Conservation (phyloP, 2,329 filamentous ascomycete species). For the Ophiostoma quercus region DNA sequence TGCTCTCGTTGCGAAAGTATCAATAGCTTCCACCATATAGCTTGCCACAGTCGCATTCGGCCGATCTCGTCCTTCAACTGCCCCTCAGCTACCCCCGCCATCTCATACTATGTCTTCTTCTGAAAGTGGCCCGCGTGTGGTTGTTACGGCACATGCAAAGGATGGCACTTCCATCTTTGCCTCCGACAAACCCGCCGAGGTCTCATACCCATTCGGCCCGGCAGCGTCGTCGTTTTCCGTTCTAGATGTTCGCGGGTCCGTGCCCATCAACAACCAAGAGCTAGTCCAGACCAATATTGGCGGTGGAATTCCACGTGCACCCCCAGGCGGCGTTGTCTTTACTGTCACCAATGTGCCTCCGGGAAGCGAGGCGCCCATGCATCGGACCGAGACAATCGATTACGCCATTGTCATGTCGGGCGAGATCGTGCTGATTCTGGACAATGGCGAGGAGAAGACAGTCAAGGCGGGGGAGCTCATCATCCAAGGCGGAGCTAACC, state of each 20-base stretch:
- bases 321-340: constrained; percentile 29
- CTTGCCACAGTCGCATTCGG: neutral
- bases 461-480: constrained; percentile 38
- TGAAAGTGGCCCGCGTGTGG: constrained; percentile 13
- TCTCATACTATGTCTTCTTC: neutral
- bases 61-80: neutral
- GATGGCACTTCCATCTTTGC: constrained; percentile 18
- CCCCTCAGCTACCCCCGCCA: neutral
- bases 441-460: constrained; percentile 39
- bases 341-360: constrained; percentile 34
- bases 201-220: constrained; percentile 17
- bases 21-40: neutral
- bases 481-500: constrained; percentile 41
- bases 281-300: constrained; percentile 16
- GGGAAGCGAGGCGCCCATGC: constrained; percentile 35
- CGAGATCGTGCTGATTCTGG: constrained; percentile 38
- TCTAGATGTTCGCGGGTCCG: constrained; percentile 31
- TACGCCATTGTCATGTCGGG: constrained; percentile 39
- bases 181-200: constrained; percentile 8
- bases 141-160: constrained; percentile 15
- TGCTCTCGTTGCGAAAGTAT: neutral
- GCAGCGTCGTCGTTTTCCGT: constrained; percentile 30
- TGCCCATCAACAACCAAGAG: constrained; percentile 35
- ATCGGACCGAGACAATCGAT: constrained; percentile 40
- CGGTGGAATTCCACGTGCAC: neutral